Base-by-base conservation (phyloP, 768 basidiomycete species). In the Arthromyces matolae region DNA sequence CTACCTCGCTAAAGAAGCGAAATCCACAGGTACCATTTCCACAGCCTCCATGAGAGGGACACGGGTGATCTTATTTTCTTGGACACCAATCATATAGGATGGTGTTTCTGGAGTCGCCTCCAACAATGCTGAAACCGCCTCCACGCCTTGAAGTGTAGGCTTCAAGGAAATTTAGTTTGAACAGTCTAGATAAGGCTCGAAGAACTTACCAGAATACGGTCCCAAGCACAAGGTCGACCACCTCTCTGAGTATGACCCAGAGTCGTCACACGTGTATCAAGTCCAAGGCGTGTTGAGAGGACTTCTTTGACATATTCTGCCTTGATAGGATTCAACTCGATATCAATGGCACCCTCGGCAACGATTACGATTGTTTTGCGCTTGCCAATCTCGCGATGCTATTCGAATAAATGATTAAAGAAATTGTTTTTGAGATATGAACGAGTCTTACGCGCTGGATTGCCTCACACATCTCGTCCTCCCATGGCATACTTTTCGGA, bases 301-400 rank as follows among this genome's bases (percentile, higher is more conserved):
- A 99, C 81, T 18, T 90, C 78, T 69, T 93, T 98, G 67, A 99
- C 83, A 61, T 93, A 82, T 24, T 91, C 89, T 14, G 93, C 85
- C 35, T 77, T 84, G 63, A 99, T 97, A n/a, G 93, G 93, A 23
- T 95, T 84, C 37, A 98, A 79, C 58, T 88, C 74, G 40, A 75
- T 70, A 64, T 98, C 95, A 39, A 88, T 83, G 8, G 96, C 95
- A 19, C 96, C 96, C 69, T 99, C 96, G 1, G 96, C 95, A 33
- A 98, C 87, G 54, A 99, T 96, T 49, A 99, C 93, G 55, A 99
- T 96, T 1, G 95, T 98, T 72, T 95, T 97, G 57, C 96, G 85
- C 71, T 98, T 98, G 28, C 96, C 96, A 19, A 87, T 71, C 54
- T 79, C 72, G 49, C 96, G 88, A 66, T 98, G 94, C 93, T 98